Percentiles rank a stretch among this genome's conserved stretches.
Evolutionary conservation across 208 protist species (phyloP).

Genomic region (Angomonas ambiguus): DNA sequence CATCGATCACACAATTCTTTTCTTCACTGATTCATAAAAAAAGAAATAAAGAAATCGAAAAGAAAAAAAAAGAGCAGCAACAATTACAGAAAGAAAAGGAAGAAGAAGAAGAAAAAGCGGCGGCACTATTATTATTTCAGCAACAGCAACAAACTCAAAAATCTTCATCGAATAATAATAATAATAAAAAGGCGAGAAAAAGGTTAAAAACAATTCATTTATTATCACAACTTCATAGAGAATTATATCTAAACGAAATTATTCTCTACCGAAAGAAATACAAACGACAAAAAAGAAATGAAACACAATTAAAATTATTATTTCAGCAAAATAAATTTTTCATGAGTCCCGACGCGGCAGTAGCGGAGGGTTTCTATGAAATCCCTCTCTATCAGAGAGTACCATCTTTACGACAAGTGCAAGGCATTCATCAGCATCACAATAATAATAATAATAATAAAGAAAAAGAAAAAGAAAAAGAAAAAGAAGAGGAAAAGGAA

Average conservation of each 20-base stretch:
- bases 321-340: not conserved
- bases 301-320: constrained; percentile 14
- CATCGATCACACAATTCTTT: not conserved
- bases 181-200: not conserved
- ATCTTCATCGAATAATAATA: not conserved
- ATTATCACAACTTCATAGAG: not conserved
- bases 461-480: no score
- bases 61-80: not conserved
- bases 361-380: no score
- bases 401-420: not conserved
- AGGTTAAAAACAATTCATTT: not conserved
- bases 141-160: not conserved
- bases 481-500: not conserved
- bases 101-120: not conserved
- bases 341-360: not conserved
- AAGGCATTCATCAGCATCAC: not conserved
- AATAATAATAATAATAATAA: not conserved
- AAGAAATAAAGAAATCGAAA: not conserved
- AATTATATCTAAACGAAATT: not conserved
- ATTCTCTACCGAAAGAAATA: not conserved
- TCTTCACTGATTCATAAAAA: not conserved
- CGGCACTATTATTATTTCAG: not conserved
- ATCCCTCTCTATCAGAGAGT: no score
- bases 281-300: not conserved
- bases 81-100: not conserved